These are phyloP conservation scores for Hymenoscyphus salicellus DNA, from an alignment of 2,329 filamentous ascomycete species.

Conservation along the genomic window DNA sequence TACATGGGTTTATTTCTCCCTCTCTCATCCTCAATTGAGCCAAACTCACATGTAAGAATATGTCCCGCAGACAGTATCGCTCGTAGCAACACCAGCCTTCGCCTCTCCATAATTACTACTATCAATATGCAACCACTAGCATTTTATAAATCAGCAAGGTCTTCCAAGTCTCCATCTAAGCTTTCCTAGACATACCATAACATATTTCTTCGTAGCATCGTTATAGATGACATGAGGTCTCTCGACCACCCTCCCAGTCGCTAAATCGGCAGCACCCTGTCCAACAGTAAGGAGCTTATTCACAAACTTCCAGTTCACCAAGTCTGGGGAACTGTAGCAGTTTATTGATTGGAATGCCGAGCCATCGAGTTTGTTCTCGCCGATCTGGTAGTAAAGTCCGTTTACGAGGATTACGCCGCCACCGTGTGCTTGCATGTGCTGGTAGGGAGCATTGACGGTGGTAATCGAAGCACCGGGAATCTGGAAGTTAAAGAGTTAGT, in stretches of 20 bases:
- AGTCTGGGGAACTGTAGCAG: slow-evolving; percentile 57
- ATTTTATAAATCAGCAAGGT: not conserved
- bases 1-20: not conserved
- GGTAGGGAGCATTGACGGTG: slow-evolving; percentile 36
- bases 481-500: slow-evolving; percentile 10
- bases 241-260: slow-evolving; percentile 61
- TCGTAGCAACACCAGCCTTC: slow-evolving; percentile 61
- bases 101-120: slow-evolving; percentile 59
- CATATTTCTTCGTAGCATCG: slow-evolving; percentile 59
- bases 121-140: slow-evolving; percentile 63
- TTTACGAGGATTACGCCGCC: slow-evolving; percentile 59
- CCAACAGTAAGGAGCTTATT: slow-evolving; percentile 54
- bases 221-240: slow-evolving; percentile 69
- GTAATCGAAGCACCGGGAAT: slow-evolving; percentile 34
- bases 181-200: slow-evolving; percentile 41
- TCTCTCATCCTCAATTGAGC: not conserved
- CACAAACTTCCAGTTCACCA: slow-evolving; percentile 62
- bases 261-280: slow-evolving; percentile 54
- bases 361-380: slow-evolving; percentile 67
- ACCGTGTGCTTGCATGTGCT: slow-evolving; percentile 65
- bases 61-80: slow-evolving; percentile 51
- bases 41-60: slow-evolving; percentile 48
- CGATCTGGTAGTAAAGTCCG: slow-evolving; percentile 63
- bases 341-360: slow-evolving; percentile 62
- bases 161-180: not conserved